phyloP scores from a whole-genome alignment of 2,329 filamentous ascomycete genomes.

The Fusarium metavorans region DNA sequence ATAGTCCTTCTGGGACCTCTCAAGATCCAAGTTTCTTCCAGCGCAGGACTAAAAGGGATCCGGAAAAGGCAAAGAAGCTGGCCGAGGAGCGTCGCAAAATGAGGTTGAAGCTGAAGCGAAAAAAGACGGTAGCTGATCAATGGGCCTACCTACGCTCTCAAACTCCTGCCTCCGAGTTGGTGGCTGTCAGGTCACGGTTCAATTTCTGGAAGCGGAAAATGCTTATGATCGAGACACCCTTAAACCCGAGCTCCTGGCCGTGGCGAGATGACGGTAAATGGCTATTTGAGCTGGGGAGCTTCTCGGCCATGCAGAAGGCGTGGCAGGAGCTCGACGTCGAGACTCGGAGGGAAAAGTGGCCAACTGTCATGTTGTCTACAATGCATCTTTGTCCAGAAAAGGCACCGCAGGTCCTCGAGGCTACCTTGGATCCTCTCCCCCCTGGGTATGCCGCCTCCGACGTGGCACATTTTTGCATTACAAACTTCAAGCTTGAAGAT shows the following conservation, averaged over 20 bases:
- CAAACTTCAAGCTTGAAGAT: constrained; percentile 29
- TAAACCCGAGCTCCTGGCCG: constrained; percentile 34
- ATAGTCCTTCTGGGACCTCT: not conserved
- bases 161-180: constrained; percentile 37
- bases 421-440: constrained; percentile 52
- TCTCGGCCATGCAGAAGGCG: constrained; percentile 48
- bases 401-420: constrained; percentile 49
- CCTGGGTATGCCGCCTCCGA: constrained; percentile 55
- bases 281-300: constrained; percentile 47
- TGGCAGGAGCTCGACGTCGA: constrained; percentile 49
- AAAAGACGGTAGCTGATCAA: constrained; percentile 39
- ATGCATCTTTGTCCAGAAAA: constrained; percentile 49
- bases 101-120: constrained; percentile 11
- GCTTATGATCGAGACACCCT: constrained; percentile 31
- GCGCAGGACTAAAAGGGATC: not conserved
- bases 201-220: constrained; percentile 48
- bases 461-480: constrained; percentile 48
- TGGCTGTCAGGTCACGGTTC: constrained; percentile 38
- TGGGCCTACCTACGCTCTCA: constrained; percentile 51
- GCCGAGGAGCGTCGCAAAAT: constrained; percentile 5
- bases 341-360: constrained; percentile 47
- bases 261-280: constrained; percentile 45
- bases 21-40: not conserved
- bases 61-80: constrained; percentile 7
- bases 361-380: constrained; percentile 51